Evolutionary conservation across 2,329 filamentous ascomycete species (phyloP), one percentile per base, ranked within the genome.

Genomic region (Botrytis fragariae): DNA sequence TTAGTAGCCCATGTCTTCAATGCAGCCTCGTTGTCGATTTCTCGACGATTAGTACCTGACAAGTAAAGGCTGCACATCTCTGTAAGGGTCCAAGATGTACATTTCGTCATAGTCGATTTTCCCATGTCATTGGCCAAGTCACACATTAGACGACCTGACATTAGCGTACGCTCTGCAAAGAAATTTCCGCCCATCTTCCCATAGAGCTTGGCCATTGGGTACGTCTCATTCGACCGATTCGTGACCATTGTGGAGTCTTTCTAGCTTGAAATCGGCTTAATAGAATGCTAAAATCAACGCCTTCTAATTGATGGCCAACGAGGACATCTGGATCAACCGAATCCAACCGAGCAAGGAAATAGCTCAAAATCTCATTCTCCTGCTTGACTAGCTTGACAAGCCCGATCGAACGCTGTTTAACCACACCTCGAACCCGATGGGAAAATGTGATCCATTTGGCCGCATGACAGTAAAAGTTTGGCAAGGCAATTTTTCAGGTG

Each of bases 21-120:
- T 5, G 94, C 94, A 70, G 86, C 90, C 77, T 98, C 96, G 77
- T 93, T 95, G 81, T 99, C 95, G 45, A 99, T 84, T 54, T 99
- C 96, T 72, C 91, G 89, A 60, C 96, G 92, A 60, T 51, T 75
- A 5, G 75, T 77, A 39, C 89, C 89, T 45, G 90, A 87, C 8
- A 99, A 90, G 77, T 98, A 97, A 25, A 98, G 87, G 76, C 91
- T 93, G 82, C 94, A 97, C 95, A 99, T 99, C 82, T 99, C 96
- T 2, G 95, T 97, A 82, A 99, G 86, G 82, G 93, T 97, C 96
- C 96, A 99, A 4, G 95, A 97, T 82, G 98, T 95, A 82, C 96
- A 99, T 84, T 97, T 97, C 79, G 89, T 91, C 95, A 98, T 98
- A 77, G 94, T 89, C 18, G 95, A 98, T 85, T 98, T 98, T 82